Conservation (phyloP, 345 rosid genomes). For the Lumnitzera racemosa region DNA sequence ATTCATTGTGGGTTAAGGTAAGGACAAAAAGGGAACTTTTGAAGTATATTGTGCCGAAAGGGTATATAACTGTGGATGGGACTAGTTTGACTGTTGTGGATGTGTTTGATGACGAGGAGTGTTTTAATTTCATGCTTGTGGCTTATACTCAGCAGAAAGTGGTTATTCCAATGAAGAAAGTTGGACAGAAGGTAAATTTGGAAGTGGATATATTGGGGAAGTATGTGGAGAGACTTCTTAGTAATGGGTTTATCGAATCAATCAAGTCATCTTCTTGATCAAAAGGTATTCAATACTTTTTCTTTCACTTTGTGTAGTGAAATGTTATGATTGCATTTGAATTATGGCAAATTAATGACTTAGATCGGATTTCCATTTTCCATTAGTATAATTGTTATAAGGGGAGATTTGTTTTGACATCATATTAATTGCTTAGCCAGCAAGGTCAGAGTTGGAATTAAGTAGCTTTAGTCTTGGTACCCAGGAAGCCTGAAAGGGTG, state of each 20-base stretch:
- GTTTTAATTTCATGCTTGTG: slow-evolving; percentile 82
- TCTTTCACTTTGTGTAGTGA: too few relatives aligned
- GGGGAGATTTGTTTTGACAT: too few relatives aligned
- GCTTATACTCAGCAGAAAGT: slow-evolving; percentile 75
- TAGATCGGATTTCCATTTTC: too few relatives aligned
- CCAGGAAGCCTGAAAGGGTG: too few relatives aligned
- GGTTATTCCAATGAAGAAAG: slow-evolving; percentile 59
- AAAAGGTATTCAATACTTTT: neutral
- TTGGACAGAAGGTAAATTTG: slow-evolving; percentile 80
- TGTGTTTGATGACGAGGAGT: slow-evolving; percentile 64
- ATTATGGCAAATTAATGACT: too few relatives aligned
- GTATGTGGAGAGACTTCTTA: slow-evolving; percentile 84
- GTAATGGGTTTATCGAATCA: slow-evolving; percentile 44
- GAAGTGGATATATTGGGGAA: slow-evolving; percentile 93
- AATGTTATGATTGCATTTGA: too few relatives aligned
- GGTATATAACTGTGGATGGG: slow-evolving; percentile 84
- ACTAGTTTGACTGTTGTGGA: slow-evolving; percentile 89
- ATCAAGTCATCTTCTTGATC: slow-evolving; percentile 18
- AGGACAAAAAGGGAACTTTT: slow-evolving; percentile 40
- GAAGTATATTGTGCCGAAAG: slow-evolving; percentile 77
- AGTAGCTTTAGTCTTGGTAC: too few relatives aligned
- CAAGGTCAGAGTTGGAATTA: too few relatives aligned
- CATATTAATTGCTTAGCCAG: too few relatives aligned
- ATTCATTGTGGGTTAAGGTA: slow-evolving; percentile 84
- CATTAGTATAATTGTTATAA: too few relatives aligned